Conservation (phyloP, 306 rosid genomes). For the Acacia crassicarpa region DNA sequence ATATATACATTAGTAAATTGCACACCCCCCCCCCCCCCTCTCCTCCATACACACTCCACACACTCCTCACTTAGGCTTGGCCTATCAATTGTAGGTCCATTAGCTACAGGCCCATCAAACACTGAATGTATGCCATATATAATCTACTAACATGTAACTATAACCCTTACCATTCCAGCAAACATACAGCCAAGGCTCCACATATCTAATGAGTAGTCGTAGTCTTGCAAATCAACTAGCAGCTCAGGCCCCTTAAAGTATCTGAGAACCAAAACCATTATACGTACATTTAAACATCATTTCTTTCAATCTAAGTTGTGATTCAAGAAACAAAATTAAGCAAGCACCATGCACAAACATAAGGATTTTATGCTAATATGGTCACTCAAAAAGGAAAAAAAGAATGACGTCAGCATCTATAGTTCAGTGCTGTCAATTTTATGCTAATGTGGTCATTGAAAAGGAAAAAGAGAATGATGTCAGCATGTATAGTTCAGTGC, state of each 20-base stretch:
- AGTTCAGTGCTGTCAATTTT: neutral
- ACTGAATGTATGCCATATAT: slow-evolving; percentile 3
- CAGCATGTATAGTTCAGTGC: neutral
- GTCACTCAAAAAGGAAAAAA: neutral
- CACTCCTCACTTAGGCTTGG: too few species aligned
- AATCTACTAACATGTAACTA: slow-evolving; percentile 25
- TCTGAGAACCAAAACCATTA: slow-evolving; percentile 47
- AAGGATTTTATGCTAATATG: neutral
- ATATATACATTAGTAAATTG: too few species aligned
- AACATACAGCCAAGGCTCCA: slow-evolving; percentile 99
- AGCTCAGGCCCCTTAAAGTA: slow-evolving; percentile 93
- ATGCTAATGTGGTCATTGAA: too few species aligned
- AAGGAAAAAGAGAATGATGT: neutral
- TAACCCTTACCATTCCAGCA: slow-evolving; percentile 93
- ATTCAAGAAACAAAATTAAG: slow-evolving; percentile 9
- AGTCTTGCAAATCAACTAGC: slow-evolving; percentile 87
- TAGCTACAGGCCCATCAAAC: neutral
- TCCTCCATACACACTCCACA: too few species aligned
- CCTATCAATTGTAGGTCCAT: too few species aligned
- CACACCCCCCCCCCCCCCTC: neutral
- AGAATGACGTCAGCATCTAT: neutral
- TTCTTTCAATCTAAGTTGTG: neutral
- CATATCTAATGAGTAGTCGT: slow-evolving; percentile 92
- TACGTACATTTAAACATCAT: slow-evolving; percentile 6
- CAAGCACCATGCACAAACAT: neutral